A percentile compares a stretch with the other conserved stretches of the same genome.
Evolutionary conservation across 345 rosid species (phyloP).

Genomic region (rapeseed (Brassica napus)): DNA sequence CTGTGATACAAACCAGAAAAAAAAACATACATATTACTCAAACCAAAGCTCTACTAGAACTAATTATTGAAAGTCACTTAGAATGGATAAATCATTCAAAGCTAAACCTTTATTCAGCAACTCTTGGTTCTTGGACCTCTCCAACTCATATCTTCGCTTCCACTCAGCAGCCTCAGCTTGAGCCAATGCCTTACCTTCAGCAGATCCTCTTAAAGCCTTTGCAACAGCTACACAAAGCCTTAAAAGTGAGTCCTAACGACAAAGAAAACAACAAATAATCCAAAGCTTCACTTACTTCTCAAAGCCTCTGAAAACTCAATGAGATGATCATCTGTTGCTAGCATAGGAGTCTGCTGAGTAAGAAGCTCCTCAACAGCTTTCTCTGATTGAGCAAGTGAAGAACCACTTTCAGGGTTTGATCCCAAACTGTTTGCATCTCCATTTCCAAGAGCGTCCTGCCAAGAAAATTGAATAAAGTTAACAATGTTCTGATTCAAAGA

Average conservation of each 20-base stretch:
- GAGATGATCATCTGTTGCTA: conserved; percentile 80
- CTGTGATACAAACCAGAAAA: conserved; percentile 46
- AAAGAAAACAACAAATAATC: neutral
- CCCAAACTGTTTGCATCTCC: conserved; percentile 54
- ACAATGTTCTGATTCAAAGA: neutral
- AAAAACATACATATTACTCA: neutral
- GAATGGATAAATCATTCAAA: neutral
- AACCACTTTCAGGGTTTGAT: conserved; percentile 53
- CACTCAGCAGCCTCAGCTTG: conserved; percentile 99
- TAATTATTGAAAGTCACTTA: neutral
- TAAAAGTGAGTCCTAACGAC: neutral
- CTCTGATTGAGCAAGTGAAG: conserved; percentile 65
- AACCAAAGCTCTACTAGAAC: neutral
- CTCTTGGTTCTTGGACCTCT: conserved; percentile 58
- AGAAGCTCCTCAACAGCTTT: conserved; percentile 88
- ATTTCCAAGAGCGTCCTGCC: conserved; percentile 50
- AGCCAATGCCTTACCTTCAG: conserved; percentile 95
- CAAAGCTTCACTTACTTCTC: conserved; percentile 62
- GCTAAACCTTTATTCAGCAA: conserved; percentile 60
- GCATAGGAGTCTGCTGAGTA: conserved; percentile 66
- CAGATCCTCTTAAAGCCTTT: conserved; percentile 82
- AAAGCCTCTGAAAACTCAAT: conserved; percentile 92
- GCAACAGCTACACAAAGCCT: conserved; percentile 76
- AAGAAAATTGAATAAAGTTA: neutral
- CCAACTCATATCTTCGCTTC: conserved; percentile 91